A percentile compares a stretch with the other conserved stretches of the same genome.
phyloP scores from a whole-genome alignment of 352 stramenopile species.

The Phytopythium sindhum region DNA sequence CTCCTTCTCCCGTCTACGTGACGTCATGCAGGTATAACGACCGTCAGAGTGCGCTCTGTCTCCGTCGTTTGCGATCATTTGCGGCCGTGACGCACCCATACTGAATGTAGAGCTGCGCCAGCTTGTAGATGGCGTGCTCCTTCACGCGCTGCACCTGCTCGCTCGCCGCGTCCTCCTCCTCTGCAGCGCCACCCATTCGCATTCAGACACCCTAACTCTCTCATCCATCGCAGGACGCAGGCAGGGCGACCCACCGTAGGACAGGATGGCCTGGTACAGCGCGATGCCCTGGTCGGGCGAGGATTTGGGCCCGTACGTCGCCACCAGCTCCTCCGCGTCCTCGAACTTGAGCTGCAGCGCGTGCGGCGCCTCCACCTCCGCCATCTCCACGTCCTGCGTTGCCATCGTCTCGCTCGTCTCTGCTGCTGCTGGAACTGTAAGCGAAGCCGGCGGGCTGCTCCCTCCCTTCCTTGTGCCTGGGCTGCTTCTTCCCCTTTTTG shows the following conservation, averaged over 20 bases:
- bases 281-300: constrained; percentile 52
- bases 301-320: constrained; percentile 22
- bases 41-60: not conserved
- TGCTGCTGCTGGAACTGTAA: no score
- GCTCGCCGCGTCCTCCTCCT: constrained; percentile 44
- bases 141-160: constrained; percentile 91
- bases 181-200: constrained; percentile 18
- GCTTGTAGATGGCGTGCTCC: constrained; percentile 95
- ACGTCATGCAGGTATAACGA: not conserved
- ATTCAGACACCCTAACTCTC: not conserved
- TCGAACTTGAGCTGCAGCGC: constrained; percentile 75
- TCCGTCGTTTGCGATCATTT: no score
- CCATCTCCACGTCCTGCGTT: constrained; percentile 14
- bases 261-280: constrained; percentile 68
- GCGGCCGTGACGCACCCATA: constrained; percentile 59
- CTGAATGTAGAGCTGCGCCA: constrained; percentile 91
- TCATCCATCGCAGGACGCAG: no score
- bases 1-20: constrained; percentile 76
- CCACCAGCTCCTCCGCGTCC: constrained; percentile 57
- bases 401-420: not conserved
- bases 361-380: constrained; percentile 71
- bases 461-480: no score
- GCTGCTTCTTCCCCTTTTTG: not conserved
- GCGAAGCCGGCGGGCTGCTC: not conserved
- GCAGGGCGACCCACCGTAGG: constrained; percentile 48